These are phyloP conservation scores for Thielaviopsis populi DNA, from an alignment of 2,329 filamentous ascomycete genomes.

Conservation along the genomic window DNA sequence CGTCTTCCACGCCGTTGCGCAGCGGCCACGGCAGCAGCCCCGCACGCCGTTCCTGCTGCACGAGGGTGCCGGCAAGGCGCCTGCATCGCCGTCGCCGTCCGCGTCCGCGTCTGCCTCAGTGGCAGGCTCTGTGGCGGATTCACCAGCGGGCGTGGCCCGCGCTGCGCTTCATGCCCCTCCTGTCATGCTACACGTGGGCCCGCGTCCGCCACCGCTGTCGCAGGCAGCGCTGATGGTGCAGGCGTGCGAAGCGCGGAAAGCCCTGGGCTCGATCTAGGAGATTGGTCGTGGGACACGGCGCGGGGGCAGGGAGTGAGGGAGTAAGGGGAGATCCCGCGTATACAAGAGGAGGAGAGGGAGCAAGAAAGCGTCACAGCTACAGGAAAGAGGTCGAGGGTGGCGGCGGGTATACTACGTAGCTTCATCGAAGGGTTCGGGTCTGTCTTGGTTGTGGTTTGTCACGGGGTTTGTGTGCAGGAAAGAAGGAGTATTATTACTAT, in stretches of 20 bases:
- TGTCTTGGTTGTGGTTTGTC: not conserved
- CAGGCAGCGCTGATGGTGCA: slow-evolving; percentile 8
- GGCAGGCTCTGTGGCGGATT: not conserved
- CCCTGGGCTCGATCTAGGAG: slow-evolving; percentile 8
- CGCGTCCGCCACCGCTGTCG: slow-evolving; percentile 6
- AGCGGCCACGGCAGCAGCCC: slow-evolving; percentile 7
- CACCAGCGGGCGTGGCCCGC: not conserved
- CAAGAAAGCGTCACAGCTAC: not conserved
- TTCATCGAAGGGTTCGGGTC: not conserved
- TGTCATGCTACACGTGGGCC: not conserved
- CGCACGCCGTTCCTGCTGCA: slow-evolving; percentile 1
- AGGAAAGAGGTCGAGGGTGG: not conserved
- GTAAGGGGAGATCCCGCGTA: no score
- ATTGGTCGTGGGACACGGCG: not conserved
- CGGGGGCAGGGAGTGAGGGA: no score
- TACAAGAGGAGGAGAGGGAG: not conserved
- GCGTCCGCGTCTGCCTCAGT: not conserved
- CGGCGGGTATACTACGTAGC: not conserved
- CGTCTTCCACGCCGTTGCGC: not conserved
- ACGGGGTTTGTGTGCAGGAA: not conserved
- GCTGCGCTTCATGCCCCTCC: not conserved
- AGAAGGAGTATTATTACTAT: not conserved
- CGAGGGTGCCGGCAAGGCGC: not conserved
- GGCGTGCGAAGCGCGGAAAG: slow-evolving; percentile 1
- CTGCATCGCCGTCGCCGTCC: not conserved